Evolutionary conservation across 768 basidiomycete species (phyloP), one percentile per base, ranked within the genome.

Genomic region (Russula sp.): DNA sequence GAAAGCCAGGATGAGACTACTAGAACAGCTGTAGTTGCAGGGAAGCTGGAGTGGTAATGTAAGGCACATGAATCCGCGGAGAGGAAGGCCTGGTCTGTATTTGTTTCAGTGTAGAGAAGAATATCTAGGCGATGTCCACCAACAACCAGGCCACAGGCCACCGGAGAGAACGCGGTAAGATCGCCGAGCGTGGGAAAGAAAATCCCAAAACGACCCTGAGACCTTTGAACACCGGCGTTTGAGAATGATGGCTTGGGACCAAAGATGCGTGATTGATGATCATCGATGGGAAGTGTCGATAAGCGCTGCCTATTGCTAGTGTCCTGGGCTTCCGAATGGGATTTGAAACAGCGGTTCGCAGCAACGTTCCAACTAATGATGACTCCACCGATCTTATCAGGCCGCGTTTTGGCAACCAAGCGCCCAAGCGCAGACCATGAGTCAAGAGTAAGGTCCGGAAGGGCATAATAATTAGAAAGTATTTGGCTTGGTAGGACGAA

Each of bases 401-500:
- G 68, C 3, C 69, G 69, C 35, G 68, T 71, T 2, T 60, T 50
- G 29, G 72, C 67, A 18, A 74, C 61, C 41, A 63, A 68, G 34
- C 56, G 43, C 18, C 74, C 75, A 25, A 76, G 67, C 1, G 63
- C 45, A 14, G 59, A 36, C 75, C 75, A 76, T 11, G 67, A 60
- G 35, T 68, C 65, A 11, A 59, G 52, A n/a, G 50, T 57, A n/a
- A 56, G 14, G 5, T 58, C 58, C 29, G 48, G 36, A 18, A 42
- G 70, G 65, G 49, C 70, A 43, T 25, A 55, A 43, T 36, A 70
- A 14, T 72, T 72, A 72, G 67, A 72, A 49, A 69, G 64, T 36
- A 66, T 68, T 20, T 69, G 56, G 1, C 71, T 61, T 10, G 79
- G 79, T 35, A 81, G 65, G 7, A 85, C 73, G 63, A 88, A 83